Evolutionary conservation across 106 monocot genomes (phyloP), one percentile per base, ranked within the genome.

Genomic region (Allium cepa): DNA sequence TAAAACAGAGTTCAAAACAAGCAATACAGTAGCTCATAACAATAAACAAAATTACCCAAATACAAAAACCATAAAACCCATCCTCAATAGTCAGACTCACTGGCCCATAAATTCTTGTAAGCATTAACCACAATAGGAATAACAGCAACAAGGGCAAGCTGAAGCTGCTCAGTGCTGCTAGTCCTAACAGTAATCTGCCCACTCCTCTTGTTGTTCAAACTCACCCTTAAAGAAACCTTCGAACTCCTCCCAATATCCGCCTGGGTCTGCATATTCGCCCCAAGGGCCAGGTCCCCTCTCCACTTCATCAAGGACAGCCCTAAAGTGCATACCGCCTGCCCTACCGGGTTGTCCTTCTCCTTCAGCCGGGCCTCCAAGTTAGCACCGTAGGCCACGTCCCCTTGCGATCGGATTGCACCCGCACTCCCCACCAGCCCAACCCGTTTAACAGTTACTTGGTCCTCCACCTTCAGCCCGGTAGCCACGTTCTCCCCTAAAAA

Each of bases 221-320:
- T 84, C 78, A 87, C 78, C 53, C 89, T 84, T 60, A 90, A 78
- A 15, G 76, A 74, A 78, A 92, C 73, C 82, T 97, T 92, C 3
- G 86, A 80, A 17, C 79, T 88, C 66, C 87, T 76, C 8, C 89
- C 89, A 46, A 83, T 12, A 17, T 79, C 77, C 52, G 92, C 75
- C 62, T 90, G 92, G 56, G 92, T 82, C 82, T 97, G 92, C 74
- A 97, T 69, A 75, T 97, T 92, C 13, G 89, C 88, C 13, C 97
- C 97, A 18, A 97, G 70, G 65, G 97, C 97, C 68, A 92, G 72
- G 71, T 92, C 92, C 71, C 82, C 71, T 11, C 89, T 83, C 92
- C 92, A 92, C 62, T 73, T 90, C 89, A 97, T 90, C 52, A 97
- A 60, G 57, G 97, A 97, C n/a, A 92, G 74, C 1, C 87, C 92